Base-by-base conservation (phyloP, 1,284 basidiomycete genomes). In the Coniferiporia sulphurascens region DNA sequence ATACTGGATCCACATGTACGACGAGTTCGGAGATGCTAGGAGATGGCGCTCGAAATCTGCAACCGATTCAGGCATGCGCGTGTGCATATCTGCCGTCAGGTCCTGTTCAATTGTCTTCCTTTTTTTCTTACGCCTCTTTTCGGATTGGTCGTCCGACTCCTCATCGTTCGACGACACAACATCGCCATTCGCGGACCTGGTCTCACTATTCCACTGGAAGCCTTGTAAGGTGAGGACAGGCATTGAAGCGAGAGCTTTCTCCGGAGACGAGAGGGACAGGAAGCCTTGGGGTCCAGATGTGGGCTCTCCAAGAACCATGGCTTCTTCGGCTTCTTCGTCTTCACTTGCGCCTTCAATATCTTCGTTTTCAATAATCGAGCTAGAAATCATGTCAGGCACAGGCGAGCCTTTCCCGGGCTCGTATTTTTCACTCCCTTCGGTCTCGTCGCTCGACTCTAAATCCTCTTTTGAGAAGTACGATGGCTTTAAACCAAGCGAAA, bases 1-100 rank as follows among this genome's bases (percentile, higher is more conserved):
- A 73, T 96, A 99, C 72, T 98, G 96, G 63, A 99, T 90, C 97
- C 97, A 99, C 45, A 99, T 81, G 75, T 89, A 98, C 0, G 98
- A 99, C 12, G 94, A 98, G 72, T 98, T 95, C 3, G 97, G 97
- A 0, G 95, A 96, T n/a, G 93, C 91, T 32, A 98, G 81, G 38
- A 99, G 82, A 19, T 95, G 77, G 13, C 97, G 87, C 74, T 99
- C 97, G 68, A 98, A 99, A 70, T 99, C 96, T 50, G 90, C 84
- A 59, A 89, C 89, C 0, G 96, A 98, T 70, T 95, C 89, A 1
- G 96, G 95, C n/a, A 78, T 77, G 67, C 85, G 88, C 44, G 80
- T 85, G 58, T 93, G 91, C 77, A 95, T 86, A 62, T 93, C 87
- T 19, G 86, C 89, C 0, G 95, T 95, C 48, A 89, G 75, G 72